Evolutionary conservation across 2,329 filamentous ascomycete species (phyloP), one percentile per base, ranked within the genome.

Genomic region (Fusarium denticulatum): DNA sequence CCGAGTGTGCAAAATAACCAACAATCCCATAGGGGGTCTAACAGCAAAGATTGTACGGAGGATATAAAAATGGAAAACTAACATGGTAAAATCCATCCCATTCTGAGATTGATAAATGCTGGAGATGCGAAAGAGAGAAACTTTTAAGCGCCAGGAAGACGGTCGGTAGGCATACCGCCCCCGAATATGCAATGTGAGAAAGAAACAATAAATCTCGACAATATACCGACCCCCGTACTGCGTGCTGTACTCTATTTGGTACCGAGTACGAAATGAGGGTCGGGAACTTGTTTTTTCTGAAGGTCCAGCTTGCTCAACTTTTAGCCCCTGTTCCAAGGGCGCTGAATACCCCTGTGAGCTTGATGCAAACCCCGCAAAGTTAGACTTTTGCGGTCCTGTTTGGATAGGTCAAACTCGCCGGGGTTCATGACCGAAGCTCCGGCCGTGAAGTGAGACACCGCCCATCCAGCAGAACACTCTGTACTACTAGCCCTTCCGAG

Each of bases 71-170:
- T 18, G 18, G 7, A 55, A 22, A 55, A 40, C 18, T 57, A 57
- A 64, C 16, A 64, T 50, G 45, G 57, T 63, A 53, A 76, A 76
- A 73, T 76, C 73, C 75, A 64, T 58, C 67, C 69, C 45, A 50
- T 30, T 55, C 58, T 72, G 58, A 40, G 43, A 34, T 69, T 56
- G 46, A 62, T 64, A 63, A 71, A 73, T 73, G 71, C 53, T 71
- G 60, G 66, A 66, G 56, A 76, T 75, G 72, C 63, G 61, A 66
- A 30, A 59, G 57, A 49, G 26, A 49, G 63, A 74, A 71, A 77
- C 75, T 77, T 77, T 77, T 77, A 59, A 75, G 73, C 75, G 75
- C 75, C 75, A 66, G 67, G 71, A 64, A 70, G 43, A 49, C 56
- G 45, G 60, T 64, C 43, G 40, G 30, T 53, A 55, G 28, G 53